Evolutionary conservation across 148 eudicot genomes (phyloP).

Genomic region (Spergularia marina): DNA sequence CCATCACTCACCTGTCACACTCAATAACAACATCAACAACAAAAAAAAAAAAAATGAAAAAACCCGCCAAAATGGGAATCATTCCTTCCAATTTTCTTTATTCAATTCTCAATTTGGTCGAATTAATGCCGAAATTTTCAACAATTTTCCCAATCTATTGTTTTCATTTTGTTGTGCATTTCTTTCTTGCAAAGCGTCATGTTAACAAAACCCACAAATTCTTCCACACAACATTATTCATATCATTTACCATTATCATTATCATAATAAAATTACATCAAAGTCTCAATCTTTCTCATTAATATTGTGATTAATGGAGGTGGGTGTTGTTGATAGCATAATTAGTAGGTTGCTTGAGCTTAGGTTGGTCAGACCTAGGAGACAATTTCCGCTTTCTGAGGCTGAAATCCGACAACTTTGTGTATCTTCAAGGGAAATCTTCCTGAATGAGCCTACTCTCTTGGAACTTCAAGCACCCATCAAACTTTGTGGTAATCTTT

Average conservation of each 20-base stretch:
- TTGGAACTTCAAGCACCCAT: constrained; percentile 72
- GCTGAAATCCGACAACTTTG: constrained; percentile 70
- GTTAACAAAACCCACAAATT: not conserved
- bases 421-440: constrained; percentile 44
- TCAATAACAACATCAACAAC: no score
- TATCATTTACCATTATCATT: not conserved
- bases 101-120: no score
- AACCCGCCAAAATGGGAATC: no score
- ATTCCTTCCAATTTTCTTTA: no score
- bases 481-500: constrained; percentile 61
- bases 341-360: constrained; percentile 63
- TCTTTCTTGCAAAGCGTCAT: no score
- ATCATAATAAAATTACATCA: not conserved
- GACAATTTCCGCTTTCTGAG: constrained; percentile 70
- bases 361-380: constrained; percentile 40
- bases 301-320: constrained; percentile 35
- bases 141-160: no score
- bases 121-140: no score
- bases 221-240: not conserved
- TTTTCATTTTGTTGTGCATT: no score
- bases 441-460: constrained; percentile 67
- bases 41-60: no score
- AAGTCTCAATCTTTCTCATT: not conserved
- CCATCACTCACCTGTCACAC: no score
- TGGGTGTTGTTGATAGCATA: constrained; percentile 41